Conservation (phyloP, 306 rosid species). For the Alnus glutinosa region DNA sequence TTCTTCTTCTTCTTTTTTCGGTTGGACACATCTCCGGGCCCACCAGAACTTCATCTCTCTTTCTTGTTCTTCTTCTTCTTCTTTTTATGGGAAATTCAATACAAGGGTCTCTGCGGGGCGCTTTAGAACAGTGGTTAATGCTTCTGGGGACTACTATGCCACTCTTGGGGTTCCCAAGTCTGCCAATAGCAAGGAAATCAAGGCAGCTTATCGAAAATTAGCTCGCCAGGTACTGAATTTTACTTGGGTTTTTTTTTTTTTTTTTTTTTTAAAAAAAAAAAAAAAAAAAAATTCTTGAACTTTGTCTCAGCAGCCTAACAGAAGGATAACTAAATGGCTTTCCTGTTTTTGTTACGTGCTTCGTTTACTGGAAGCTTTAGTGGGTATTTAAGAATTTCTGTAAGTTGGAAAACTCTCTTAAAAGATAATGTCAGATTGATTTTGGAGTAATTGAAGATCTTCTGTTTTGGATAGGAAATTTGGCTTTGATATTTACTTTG, state of each 20-base stretch:
- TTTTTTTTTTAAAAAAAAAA: no score
- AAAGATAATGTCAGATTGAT: neutral
- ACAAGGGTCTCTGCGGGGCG: conserved; percentile 44
- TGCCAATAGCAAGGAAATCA: conserved; percentile 77
- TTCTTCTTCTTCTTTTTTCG: conserved; percentile 33
- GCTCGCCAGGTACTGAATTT: conserved; percentile 87
- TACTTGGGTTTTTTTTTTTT: neutral
- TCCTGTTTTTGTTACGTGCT: neutral
- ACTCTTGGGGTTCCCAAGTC: conserved; percentile 89
- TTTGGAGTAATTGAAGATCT: neutral
- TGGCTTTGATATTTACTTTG: neutral
- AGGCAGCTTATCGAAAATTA: conserved; percentile 88
- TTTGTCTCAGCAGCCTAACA: neutral
- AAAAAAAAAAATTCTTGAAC: neutral
- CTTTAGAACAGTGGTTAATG: conserved; percentile 44
- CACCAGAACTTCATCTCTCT: conserved; percentile 48
- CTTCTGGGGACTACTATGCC: conserved; percentile 82
- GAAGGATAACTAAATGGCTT: neutral
- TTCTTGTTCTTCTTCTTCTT: conserved; percentile 26
- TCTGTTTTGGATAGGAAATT: neutral
- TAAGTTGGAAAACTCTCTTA: neutral
- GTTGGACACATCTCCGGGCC: conserved; percentile 48
- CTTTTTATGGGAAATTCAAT: conserved; percentile 23
- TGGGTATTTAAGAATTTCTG: neutral
- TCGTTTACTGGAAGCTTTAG: neutral